Base-by-base conservation (phyloP, 2,329 filamentous ascomycete genomes). In the Coniochaeta prunicola region DNA sequence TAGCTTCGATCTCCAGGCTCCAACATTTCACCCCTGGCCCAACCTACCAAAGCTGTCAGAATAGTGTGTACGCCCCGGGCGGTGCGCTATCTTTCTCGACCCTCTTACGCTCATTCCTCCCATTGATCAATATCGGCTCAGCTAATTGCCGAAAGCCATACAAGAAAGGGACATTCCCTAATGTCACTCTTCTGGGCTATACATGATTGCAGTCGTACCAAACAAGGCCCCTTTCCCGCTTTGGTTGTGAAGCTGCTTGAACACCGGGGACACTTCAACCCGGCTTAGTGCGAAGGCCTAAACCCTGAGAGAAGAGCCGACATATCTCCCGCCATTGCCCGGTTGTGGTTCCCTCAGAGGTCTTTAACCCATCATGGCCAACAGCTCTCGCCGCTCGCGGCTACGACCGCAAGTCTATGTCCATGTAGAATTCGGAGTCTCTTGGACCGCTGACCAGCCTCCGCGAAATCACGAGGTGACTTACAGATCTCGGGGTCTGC, bases 351-450 rank as follows among this genome's bases (percentile, higher is more conserved):
- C 30, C 8, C 17, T n/a, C n/a, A 6, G 10, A 34, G 12, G 53
- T 9, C 15, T 7, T 13, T 34, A 33, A 19, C 30, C 19, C 30
- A 34, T 7, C 30, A 54, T 54, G 53, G 30, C 30, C 28, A 26
- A 56, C 36, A 15, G 19, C 40, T n/a, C 54, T 56, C 33, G 34
- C 3, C 36, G 33, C 7, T 17, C 58, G 59, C 33, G 61, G 61
- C 24, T 61, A 59, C 38, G 63, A 74, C 57, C 70, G 73, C 17
- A 53, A 61, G 7, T 82, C 58, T 82, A 80, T 59, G 68, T 82
- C 10, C 76, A 80, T 58, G 68, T 83, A 60, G 79, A 81, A 64
- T 79, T 82, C 60, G 78, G 80, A 31, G 68, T 83, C 26, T 80
- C 79, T 0, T 81, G 77, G 74, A 73, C 74, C 28, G 71, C 72